These are phyloP conservation scores for Globisporangium acanthophoron DNA, from an alignment of 352 stramenopile species.

Conservation along the genomic window DNA sequence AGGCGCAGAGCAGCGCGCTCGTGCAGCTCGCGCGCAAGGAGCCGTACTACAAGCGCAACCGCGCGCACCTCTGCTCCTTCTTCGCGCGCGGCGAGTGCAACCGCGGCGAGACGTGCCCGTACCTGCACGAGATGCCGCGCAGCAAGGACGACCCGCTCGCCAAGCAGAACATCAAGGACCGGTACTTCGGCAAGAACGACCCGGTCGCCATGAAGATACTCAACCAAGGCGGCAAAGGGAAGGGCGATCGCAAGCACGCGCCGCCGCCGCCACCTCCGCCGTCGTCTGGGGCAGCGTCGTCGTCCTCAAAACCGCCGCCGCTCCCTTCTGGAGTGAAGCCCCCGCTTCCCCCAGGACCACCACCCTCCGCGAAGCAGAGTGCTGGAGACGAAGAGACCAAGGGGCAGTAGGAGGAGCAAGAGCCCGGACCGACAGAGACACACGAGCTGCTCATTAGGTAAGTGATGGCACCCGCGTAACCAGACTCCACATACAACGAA, in stretches of 20 bases:
- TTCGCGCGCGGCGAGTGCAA: conserved; percentile 93
- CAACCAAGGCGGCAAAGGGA: conserved; percentile 20
- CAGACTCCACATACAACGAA: not conserved
- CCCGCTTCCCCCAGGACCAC: conserved; percentile 52
- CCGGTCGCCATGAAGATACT: conserved; percentile 91
- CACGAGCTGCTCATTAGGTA: not conserved
- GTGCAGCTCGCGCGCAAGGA: conserved; percentile 80
- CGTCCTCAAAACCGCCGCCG: conserved; percentile 38
- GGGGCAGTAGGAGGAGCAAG: not conserved
- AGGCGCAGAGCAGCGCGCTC: conserved; percentile 74
- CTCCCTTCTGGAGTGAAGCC: conserved; percentile 52
- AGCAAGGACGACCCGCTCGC: conserved; percentile 90
- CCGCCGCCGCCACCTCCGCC: conserved; percentile 24
- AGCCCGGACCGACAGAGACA: too few species aligned
- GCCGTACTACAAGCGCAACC: conserved; percentile 91
- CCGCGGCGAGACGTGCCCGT: conserved; percentile 90
- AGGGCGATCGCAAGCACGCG: conserved; percentile 17
- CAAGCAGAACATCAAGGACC: conserved; percentile 96
- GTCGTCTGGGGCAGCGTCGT: not conserved
- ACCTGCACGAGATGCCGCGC: conserved; percentile 93
- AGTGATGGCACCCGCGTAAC: not conserved
- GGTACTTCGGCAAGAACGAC: conserved; percentile 93
- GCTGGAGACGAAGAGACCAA: conserved; percentile 27
- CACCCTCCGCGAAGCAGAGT: conserved; percentile 20
- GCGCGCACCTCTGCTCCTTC: conserved; percentile 93